Percentiles rank a stretch among this genome's conserved stretches.
Evolutionary conservation across 2,329 filamentous ascomycete genomes (phyloP).

Genomic region (Ampelomyces quisqualis): DNA sequence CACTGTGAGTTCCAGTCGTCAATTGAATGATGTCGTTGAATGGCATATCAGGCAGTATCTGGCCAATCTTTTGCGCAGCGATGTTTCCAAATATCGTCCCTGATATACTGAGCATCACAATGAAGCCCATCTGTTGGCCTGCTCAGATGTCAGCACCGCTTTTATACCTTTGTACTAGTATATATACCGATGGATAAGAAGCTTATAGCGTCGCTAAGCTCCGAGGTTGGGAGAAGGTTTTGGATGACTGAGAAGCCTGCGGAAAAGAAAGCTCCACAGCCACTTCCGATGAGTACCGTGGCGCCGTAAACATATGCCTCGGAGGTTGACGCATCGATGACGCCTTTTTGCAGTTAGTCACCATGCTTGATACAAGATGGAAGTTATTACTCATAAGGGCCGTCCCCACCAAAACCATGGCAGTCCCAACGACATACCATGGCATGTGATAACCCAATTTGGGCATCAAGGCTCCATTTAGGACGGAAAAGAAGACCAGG

Average conservation of each 20-base stretch:
- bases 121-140: constrained; percentile 3
- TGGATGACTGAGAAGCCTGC: constrained; percentile 8
- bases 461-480: constrained; percentile 19
- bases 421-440: constrained; percentile 18
- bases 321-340: constrained; percentile 1
- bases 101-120: constrained; percentile 2
- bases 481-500: constrained; percentile 8
- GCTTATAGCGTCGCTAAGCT: constrained; percentile 1
- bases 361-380: neutral
- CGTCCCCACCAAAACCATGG: constrained; percentile 12
- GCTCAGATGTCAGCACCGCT: neutral
- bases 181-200: constrained; percentile 3
- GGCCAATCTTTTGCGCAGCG: neutral
- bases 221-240: neutral
- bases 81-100: constrained; percentile 1
- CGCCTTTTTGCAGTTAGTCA: constrained; percentile 1
- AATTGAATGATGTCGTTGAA: neutral
- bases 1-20: constrained; percentile 2
- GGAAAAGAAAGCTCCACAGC: constrained; percentile 4
- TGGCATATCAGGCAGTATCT: neutral
- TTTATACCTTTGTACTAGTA: neutral
- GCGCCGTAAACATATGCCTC: constrained; percentile 7
- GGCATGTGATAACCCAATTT: constrained; percentile 16
- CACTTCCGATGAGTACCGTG: constrained; percentile 6
- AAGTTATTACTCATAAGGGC: constrained; percentile 17